These are phyloP conservation scores for Favolaschia claudopus DNA, from an alignment of 768 basidiomycete species.

Conservation along the genomic window DNA sequence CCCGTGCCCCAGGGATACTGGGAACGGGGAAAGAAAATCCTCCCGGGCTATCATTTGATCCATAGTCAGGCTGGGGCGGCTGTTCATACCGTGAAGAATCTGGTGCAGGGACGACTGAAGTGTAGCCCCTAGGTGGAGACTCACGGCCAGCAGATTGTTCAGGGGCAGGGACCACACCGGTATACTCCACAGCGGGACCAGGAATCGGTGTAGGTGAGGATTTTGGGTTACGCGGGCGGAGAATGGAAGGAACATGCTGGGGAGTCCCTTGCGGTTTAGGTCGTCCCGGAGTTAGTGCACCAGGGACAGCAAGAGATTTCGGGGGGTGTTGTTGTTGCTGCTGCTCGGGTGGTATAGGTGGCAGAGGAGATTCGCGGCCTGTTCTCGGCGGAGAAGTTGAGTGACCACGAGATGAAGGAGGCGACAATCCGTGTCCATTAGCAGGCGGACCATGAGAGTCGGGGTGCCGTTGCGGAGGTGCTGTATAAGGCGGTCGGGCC, in stretches of 20 bases:
- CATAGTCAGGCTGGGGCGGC: slow-evolving; percentile 20
- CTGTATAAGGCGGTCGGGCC: slow-evolving; percentile 44
- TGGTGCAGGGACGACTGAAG: slow-evolving; percentile 14
- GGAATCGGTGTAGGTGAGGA: slow-evolving; percentile 30
- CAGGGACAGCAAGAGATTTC: too few species aligned
- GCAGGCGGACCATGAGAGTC: neutral
- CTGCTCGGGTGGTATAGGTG: slow-evolving; percentile 49
- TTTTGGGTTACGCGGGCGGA: slow-evolving; percentile 50
- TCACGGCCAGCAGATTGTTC: neutral
- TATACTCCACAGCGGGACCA: slow-evolving; percentile 25
- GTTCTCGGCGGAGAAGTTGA: slow-evolving; percentile 27
- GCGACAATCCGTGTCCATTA: slow-evolving; percentile 22
- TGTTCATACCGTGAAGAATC: neutral
- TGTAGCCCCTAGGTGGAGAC: slow-evolving; percentile 15
- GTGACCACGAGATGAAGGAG: slow-evolving; percentile 33
- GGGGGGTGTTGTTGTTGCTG: slow-evolving; percentile 8
- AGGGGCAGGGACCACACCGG: slow-evolving; percentile 14
- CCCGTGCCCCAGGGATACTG: slow-evolving; percentile 14
- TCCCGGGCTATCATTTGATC: slow-evolving; percentile 12
- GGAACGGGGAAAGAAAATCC: slow-evolving; percentile 44
- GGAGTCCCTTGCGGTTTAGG: slow-evolving; percentile 27
- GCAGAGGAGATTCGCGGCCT: slow-evolving; percentile 42
- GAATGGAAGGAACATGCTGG: slow-evolving; percentile 44
- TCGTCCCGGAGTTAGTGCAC: slow-evolving; percentile 29
- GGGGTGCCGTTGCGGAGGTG: neutral